Conservation (phyloP, 352 stramenopile genomes). For the Globisporangium alternatum region DNA sequence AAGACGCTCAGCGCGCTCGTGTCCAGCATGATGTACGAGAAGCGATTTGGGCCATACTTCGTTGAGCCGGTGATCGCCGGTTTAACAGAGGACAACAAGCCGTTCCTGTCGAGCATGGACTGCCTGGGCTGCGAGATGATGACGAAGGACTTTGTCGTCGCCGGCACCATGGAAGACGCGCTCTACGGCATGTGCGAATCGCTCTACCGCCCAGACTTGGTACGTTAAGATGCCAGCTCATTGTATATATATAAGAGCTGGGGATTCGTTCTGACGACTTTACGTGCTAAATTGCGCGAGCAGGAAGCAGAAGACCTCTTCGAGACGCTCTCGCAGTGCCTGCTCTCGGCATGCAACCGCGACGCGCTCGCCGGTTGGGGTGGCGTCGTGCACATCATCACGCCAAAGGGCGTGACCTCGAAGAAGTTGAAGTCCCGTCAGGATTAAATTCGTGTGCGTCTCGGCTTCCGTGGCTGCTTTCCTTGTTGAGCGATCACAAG, state of each 20-base stretch:
- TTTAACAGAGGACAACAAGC: constrained; percentile 93
- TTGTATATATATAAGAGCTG: no score
- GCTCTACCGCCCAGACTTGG: constrained; percentile 96
- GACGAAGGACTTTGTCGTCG: constrained; percentile 98
- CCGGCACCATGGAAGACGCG: constrained; percentile 96
- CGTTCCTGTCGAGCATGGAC: constrained; percentile 98
- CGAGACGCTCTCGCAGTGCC: constrained; percentile 97
- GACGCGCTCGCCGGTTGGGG: constrained; percentile 98
- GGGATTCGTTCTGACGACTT: background rate
- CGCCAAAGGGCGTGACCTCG: constrained; percentile 75
- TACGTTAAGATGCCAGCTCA: no score
- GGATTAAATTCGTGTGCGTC: constrained; percentile 39
- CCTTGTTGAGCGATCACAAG: no score
- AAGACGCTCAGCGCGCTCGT: constrained; percentile 96
- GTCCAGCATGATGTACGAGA: constrained; percentile 98
- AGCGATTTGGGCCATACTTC: constrained; percentile 99
- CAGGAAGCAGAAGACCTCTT: constrained; percentile 95
- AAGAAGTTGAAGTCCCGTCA: constrained; percentile 82
- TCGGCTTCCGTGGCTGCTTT: background rate
- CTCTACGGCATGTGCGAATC: constrained; percentile 99
- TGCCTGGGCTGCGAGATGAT: constrained; percentile 95
- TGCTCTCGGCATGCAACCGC: constrained; percentile 97
- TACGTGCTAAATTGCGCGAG: background rate
- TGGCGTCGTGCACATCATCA: constrained; percentile 98
- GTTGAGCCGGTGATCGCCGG: constrained; percentile 97